Evolutionary conservation across 345 rosid genomes (phyloP), one percentile per base, ranked within the genome.

Genomic region (Kandelia obovata): DNA sequence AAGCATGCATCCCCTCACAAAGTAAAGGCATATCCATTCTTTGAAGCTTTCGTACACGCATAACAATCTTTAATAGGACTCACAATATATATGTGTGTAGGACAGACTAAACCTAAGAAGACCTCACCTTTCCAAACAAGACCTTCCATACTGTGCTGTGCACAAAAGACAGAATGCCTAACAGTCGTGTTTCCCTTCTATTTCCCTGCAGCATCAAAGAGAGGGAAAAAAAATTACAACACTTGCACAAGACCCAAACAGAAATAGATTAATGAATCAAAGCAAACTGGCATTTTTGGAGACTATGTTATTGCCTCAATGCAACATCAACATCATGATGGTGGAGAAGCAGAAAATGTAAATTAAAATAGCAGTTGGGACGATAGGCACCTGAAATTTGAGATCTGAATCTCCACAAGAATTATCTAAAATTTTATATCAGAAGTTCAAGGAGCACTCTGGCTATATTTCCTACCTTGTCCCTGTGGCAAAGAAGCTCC

Each of bases 101-200:
- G 32, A 23, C 20, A 34, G 27, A 43, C 5, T 58, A 39, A 26
- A 30, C 7, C 57, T 25, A 52, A 30, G 35, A 30, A 61, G 61
- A 11, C 49, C 71, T 73, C 61, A 87, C 98, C 86, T 92, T 96
- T 72, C 98, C 99, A 79, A 92, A 96, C 73, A 96, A 83, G 34
- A 86, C 98, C 80, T 96, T 96, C 99, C 98, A 96, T 56, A 96
- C 98, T 0, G 99, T 92, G 82, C 94, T 96, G 79, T 92, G 97
- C 20, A 96, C 94, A 71, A 96, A 90, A 69, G 97, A 92, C 63
- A 96, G 79, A 67, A 92, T 92, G 61, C 98, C 99, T 70, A 96
- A 71, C 67, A 96, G 82, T 63, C 96, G 83, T 27, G 97, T 96
- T 85, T 92, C 99, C 83, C 97, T 90, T 86, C 97, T 79, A 73